phyloP scores from a whole-genome alignment of 2,329 filamentous ascomycete genomes.

The Thielaviopsis populi region DNA sequence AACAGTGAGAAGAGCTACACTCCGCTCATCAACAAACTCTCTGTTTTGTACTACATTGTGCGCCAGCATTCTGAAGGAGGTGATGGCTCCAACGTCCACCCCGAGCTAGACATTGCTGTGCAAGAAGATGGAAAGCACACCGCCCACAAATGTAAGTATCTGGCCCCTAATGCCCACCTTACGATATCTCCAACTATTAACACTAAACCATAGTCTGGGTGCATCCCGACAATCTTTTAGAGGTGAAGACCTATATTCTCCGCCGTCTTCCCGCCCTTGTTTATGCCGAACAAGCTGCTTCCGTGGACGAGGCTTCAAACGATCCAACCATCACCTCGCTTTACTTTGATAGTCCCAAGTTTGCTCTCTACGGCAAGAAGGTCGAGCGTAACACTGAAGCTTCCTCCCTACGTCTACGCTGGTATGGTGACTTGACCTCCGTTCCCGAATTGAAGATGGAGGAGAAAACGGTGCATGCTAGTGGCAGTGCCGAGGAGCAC shows the following conservation, averaged over 20 bases:
- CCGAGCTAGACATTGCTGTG: constrained; percentile 28
- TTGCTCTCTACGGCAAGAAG: constrained; percentile 76
- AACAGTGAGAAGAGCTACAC: constrained; percentile 85
- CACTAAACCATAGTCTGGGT: constrained; percentile 57
- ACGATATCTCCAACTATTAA: constrained; percentile 22
- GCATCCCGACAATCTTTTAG: constrained; percentile 84
- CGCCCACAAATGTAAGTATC: constrained; percentile 65
- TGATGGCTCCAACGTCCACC: constrained; percentile 24
- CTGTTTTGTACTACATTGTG: constrained; percentile 90
- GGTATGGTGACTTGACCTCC: constrained; percentile 72
- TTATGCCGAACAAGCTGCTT: constrained; percentile 77
- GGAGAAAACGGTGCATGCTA: constrained; percentile 70
- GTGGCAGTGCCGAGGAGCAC: constrained; percentile 62
- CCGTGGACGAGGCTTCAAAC: constrained; percentile 62
- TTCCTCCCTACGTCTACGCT: constrained; percentile 71
- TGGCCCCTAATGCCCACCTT: background rate
- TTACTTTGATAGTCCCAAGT: constrained; percentile 83
- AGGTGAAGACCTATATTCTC: constrained; percentile 91
- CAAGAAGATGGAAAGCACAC: constrained; percentile 45
- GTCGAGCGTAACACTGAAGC: constrained; percentile 61
- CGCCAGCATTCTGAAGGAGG: constrained; percentile 62
- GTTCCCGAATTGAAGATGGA: constrained; percentile 73
- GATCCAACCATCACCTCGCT: constrained; percentile 90
- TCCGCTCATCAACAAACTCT: constrained; percentile 76
- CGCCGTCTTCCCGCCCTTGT: constrained; percentile 81